Conservation (phyloP, 495 filamentous ascomycete genomes). For the Viridothelium virens region DNA sequence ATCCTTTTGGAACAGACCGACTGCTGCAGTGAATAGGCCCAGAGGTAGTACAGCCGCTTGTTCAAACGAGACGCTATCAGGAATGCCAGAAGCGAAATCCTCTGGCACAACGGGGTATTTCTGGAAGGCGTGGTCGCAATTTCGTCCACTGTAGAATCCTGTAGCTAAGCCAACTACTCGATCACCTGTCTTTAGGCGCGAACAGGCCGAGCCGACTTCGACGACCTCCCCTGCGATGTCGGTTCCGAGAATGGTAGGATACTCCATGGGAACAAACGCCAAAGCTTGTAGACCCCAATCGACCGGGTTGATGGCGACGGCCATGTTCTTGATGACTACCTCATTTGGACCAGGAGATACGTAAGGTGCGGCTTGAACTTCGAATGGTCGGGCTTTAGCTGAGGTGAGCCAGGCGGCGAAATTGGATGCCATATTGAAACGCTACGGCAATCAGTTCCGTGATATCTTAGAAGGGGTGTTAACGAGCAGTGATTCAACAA, state of each 20-base stretch:
- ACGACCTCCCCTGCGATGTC: slow-evolving; percentile 31
- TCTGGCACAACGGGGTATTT: slow-evolving; percentile 37
- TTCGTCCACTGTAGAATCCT: not conserved
- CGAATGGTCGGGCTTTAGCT: slow-evolving; percentile 29
- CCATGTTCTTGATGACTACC: slow-evolving; percentile 38
- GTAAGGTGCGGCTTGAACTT: slow-evolving; percentile 34
- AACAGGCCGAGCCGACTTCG: slow-evolving; percentile 23
- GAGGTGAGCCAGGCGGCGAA: slow-evolving; percentile 36
- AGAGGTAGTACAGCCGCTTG: slow-evolving; percentile 45
- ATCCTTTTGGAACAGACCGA: slow-evolving; percentile 40
- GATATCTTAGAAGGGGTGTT: too few relatives aligned
- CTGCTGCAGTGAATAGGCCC: slow-evolving; percentile 44
- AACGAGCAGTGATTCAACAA: too few relatives aligned
- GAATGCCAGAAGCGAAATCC: slow-evolving; percentile 38
- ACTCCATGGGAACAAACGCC: slow-evolving; percentile 17
- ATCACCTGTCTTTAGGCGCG: not conserved
- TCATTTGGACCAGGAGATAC: slow-evolving; percentile 29
- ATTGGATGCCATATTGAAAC: slow-evolving; percentile 21
- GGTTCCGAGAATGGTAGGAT: slow-evolving; percentile 26
- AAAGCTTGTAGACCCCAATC: slow-evolving; percentile 26
- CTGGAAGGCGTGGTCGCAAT: slow-evolving; percentile 33
- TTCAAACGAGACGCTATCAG: slow-evolving; percentile 39
- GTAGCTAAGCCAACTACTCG: not conserved
- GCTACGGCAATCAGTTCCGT: too few relatives aligned
- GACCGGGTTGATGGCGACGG: slow-evolving; percentile 40